phyloP scores from a whole-genome alignment of 257 asterid species.

The Ilex aquifolium region DNA sequence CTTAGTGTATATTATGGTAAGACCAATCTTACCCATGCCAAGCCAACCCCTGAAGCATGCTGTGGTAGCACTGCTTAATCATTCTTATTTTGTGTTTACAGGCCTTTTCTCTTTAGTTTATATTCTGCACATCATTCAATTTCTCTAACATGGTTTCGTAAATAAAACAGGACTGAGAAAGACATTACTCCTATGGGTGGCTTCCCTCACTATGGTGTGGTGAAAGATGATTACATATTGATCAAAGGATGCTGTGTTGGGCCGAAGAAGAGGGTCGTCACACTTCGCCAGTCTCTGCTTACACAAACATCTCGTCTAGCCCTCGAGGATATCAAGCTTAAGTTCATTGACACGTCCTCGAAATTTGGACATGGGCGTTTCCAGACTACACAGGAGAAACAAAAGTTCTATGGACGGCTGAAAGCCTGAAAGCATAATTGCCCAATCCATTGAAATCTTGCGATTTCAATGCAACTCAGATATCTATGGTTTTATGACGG shows the following conservation, averaged over 20 bases:
- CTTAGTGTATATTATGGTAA: too few species aligned
- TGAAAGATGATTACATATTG: neutral
- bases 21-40: too few species aligned
- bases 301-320: slow-evolving; percentile 6
- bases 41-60: neutral
- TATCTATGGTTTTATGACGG: too few species aligned
- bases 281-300: slow-evolving; percentile 10
- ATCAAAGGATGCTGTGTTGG: slow-evolving; percentile 3
- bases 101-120: neutral
- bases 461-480: too few species aligned
- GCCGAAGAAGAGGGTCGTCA: slow-evolving; percentile 3
- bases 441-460: too few species aligned
- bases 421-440: neutral
- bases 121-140: neutral
- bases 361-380: slow-evolving; percentile 10
- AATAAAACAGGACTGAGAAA: neutral
- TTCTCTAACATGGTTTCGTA: neutral
- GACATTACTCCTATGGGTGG: slow-evolving; percentile 1
- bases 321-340: slow-evolving; percentile 7
- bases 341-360: slow-evolving; percentile 11
- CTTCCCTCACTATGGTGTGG: slow-evolving; percentile 4
- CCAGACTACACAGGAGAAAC: slow-evolving; percentile 5
- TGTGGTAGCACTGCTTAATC: too few species aligned
- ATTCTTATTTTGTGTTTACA: neutral
- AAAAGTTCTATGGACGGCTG: slow-evolving; percentile 1